These are phyloP conservation scores for Aaosphaeria arxii DNA, from an alignment of 2,329 filamentous ascomycete genomes.

Conservation along the genomic window DNA sequence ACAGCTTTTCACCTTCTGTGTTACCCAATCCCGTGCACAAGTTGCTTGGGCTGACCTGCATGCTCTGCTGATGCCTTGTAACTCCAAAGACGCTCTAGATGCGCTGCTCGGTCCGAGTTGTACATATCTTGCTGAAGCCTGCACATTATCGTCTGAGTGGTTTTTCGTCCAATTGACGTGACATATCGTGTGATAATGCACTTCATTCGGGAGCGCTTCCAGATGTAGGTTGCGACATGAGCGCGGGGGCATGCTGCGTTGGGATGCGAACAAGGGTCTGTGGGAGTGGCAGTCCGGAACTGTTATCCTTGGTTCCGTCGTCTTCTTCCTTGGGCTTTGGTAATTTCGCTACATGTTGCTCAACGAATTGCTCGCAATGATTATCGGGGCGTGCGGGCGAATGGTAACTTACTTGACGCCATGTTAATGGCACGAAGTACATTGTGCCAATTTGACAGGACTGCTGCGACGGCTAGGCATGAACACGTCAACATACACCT, in stretches of 20 bases:
- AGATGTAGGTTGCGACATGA: slow-evolving; percentile 32
- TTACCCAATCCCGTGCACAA: too few relatives aligned
- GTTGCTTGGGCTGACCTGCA: too few relatives aligned
- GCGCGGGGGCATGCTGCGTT: slow-evolving; percentile 61
- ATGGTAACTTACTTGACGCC: slow-evolving; percentile 67
- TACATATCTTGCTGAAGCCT: too few relatives aligned
- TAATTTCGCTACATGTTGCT: slow-evolving; percentile 59
- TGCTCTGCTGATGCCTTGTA: too few relatives aligned
- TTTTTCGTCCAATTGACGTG: too few relatives aligned
- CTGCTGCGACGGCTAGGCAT: slow-evolving; percentile 69
- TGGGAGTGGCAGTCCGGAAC: slow-evolving; percentile 58
- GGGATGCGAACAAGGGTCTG: slow-evolving; percentile 83
- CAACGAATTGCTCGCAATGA: slow-evolving; percentile 8
- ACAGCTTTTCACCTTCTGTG: too few relatives aligned
- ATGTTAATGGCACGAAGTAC: slow-evolving; percentile 81
- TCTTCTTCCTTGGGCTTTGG: slow-evolving; percentile 56
- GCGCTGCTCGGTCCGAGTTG: too few relatives aligned
- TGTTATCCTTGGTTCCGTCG: slow-evolving; percentile 38
- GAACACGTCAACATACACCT: slow-evolving; percentile 17
- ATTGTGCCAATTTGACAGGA: slow-evolving; percentile 84
- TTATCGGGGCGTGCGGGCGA: neutral
- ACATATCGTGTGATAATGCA: neutral
- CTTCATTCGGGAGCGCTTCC: slow-evolving; percentile 26
- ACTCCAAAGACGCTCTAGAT: too few relatives aligned
- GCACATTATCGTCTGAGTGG: too few relatives aligned